Evolutionary conservation across 768 basidiomycete species (phyloP).

Genomic region (Pisolithus orientalis): DNA sequence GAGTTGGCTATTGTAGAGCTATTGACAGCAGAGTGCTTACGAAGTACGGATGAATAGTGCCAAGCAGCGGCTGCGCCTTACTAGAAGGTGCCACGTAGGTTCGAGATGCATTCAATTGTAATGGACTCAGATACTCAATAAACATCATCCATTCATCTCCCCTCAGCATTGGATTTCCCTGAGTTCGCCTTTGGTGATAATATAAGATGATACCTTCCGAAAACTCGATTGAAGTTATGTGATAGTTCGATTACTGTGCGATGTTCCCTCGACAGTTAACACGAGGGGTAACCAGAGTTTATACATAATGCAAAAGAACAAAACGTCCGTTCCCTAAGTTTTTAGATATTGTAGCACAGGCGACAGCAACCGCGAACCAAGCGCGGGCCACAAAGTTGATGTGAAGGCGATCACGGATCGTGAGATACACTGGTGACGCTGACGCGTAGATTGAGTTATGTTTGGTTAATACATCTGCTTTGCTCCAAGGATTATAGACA

Average conservation of each 20-base stretch:
- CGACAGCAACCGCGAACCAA: not conserved
- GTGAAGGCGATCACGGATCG: no score
- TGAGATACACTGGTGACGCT: no score
- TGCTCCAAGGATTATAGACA: not conserved
- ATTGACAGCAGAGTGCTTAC: not conserved
- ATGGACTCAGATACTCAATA: constrained; percentile 1
- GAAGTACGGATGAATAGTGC: constrained; percentile 39
- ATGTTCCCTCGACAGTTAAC: no score
- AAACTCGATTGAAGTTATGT: no score
- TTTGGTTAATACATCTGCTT: not conserved
- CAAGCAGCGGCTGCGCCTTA: constrained; percentile 68
- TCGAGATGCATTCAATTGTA: not conserved
- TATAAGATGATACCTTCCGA: no score
- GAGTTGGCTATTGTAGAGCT: constrained; percentile 25
- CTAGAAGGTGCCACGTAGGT: constrained; percentile 20
- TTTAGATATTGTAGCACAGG: not conserved
- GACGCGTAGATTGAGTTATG: constrained; percentile 1
- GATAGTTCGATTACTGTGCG: no score
- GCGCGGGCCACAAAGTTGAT: no score
- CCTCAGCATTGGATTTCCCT: not conserved
- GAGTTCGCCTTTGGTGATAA: no score
- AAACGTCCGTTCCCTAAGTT: not conserved
- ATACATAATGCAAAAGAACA: not conserved
- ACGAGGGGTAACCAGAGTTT: not conserved
- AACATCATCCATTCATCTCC: constrained; percentile 7